A percentile compares a stretch with the other conserved stretches of the same genome.
phyloP scores from a whole-genome alignment of 1,139 yeast genomes.

The Magnusiomyces suaveolens region DNA sequence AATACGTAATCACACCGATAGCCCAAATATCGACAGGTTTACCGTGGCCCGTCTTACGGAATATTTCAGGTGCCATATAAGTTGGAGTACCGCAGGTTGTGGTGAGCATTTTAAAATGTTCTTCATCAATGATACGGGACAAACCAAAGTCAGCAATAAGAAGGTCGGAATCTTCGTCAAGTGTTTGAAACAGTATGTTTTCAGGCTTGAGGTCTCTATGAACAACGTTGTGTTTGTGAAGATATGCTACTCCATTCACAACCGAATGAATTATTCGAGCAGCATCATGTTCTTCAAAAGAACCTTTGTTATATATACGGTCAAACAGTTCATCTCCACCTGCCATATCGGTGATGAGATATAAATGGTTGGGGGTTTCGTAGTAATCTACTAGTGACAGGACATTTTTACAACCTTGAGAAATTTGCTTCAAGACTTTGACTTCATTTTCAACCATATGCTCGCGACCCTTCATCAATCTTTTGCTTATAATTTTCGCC shows the following conservation, averaged over 20 bases:
- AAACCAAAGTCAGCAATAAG: slow-evolving; percentile 69
- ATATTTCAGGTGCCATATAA: slow-evolving; percentile 67
- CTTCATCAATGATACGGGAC: slow-evolving; percentile 40
- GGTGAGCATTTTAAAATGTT: slow-evolving; percentile 43
- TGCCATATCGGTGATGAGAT: slow-evolving; percentile 58
- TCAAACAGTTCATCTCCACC: slow-evolving; percentile 63
- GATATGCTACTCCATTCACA: slow-evolving; percentile 46
- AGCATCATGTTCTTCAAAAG: slow-evolving; percentile 44
- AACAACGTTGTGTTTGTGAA: slow-evolving; percentile 71
- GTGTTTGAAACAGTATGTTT: slow-evolving; percentile 53
- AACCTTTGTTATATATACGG: slow-evolving; percentile 44
- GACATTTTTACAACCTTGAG: slow-evolving; percentile 47
- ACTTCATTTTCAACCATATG: slow-evolving; percentile 49
- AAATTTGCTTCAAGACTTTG: slow-evolving; percentile 39
- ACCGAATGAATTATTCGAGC: slow-evolving; percentile 42
- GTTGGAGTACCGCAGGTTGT: slow-evolving; percentile 58
- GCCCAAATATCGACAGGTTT: slow-evolving; percentile 69
- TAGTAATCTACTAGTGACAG: slow-evolving; percentile 59
- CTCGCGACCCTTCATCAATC: slow-evolving; percentile 38
- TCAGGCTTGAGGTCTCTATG: slow-evolving; percentile 95
- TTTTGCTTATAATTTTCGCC: slow-evolving; percentile 37
- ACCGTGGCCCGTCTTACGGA: slow-evolving; percentile 45
- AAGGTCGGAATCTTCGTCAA: slow-evolving; percentile 40
- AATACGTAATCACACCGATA: slow-evolving; percentile 61
- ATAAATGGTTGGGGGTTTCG: slow-evolving; percentile 52